Base-by-base conservation (phyloP, 768 basidiomycete species). In the Russula sp. region DNA sequence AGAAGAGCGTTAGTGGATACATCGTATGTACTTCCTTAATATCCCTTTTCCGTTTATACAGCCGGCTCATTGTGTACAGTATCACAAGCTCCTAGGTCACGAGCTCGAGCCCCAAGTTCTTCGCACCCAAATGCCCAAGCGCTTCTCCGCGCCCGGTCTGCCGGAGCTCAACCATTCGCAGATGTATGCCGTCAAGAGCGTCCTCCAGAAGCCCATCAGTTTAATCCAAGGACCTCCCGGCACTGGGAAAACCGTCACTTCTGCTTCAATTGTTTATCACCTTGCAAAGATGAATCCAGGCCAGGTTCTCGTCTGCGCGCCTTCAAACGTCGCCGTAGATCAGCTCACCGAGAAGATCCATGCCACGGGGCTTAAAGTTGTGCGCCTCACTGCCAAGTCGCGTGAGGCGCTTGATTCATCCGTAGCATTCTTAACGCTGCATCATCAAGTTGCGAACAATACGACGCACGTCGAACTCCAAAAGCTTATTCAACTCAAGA, bases 251-350 rank as follows among this genome's bases (percentile, higher is more conserved):
- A 99, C 97, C 1, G 97, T 99, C 58, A 99, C 97, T 0, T 99
- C 97, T 9, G 97, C 97, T 10, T 98, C 97, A 4, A 95, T 97
- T 68, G 97, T 99, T 50, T 92, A 98, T 74, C 96, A 99, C 73
- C 86, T 99, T 20, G 94, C 94, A 45, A 98, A 98, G 79, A 98
- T 99, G 96, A 98, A 98, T 71, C 94, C 95, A 0, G 96, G 96
- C 55, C 97, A 98, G 75, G 97, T 99, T 47, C 90, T 99, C 55
- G 97, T 99, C 66, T 95, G 94, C 73, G 97, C 97, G 8, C 97
- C 97, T 0, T 98, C 96, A 57, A 99, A 99, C 76, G 97, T 99
- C 69, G 97, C 97, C 51, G 97, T 99, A 63, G 97, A 99, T 72
- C 97, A 99, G 72, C 84, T 99, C 59, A 97, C 96, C 22, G 97